Conservation (phyloP, 768 basidiomycete species). For the Mrakia frigida region DNA sequence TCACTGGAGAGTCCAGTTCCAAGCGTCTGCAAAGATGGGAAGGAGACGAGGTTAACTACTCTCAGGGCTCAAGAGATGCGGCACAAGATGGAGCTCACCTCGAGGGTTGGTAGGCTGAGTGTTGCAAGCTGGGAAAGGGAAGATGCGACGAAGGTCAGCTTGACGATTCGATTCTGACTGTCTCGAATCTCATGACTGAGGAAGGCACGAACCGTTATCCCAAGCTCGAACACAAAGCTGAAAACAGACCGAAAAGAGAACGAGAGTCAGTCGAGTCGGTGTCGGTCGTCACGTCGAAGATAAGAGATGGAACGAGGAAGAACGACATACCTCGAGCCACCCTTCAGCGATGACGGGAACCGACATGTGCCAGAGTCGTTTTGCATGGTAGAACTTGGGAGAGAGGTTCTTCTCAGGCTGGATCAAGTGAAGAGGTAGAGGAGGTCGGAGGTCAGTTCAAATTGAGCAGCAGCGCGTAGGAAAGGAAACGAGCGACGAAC, state of each 20-base stretch:
- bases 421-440: neutral
- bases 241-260: slow-evolving; percentile 31
- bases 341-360: slow-evolving; percentile 56
- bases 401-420: slow-evolving; percentile 50
- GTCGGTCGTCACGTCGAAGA: neutral
- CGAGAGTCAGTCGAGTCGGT: neutral
- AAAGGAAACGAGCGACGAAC: neutral
- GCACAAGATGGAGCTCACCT: neutral
- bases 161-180: too few species aligned
- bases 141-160: too few species aligned
- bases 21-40: too few species aligned
- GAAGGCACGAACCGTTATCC: slow-evolving; percentile 47
- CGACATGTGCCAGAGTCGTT: slow-evolving; percentile 55
- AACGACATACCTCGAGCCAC: slow-evolving; percentile 42
- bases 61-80: too few species aligned
- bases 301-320: neutral
- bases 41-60: too few species aligned
- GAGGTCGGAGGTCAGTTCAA: neutral
- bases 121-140: slow-evolving; percentile 46
- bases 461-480: too few species aligned
- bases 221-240: slow-evolving; percentile 56
- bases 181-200: too few species aligned
- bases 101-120: slow-evolving; percentile 56
- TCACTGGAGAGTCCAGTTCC: slow-evolving; percentile 41
- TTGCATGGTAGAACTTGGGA: slow-evolving; percentile 56